These are phyloP conservation scores for Trichoderma sp. DNA, from an alignment of 2,329 filamentous ascomycete genomes.

Conservation along the genomic window DNA sequence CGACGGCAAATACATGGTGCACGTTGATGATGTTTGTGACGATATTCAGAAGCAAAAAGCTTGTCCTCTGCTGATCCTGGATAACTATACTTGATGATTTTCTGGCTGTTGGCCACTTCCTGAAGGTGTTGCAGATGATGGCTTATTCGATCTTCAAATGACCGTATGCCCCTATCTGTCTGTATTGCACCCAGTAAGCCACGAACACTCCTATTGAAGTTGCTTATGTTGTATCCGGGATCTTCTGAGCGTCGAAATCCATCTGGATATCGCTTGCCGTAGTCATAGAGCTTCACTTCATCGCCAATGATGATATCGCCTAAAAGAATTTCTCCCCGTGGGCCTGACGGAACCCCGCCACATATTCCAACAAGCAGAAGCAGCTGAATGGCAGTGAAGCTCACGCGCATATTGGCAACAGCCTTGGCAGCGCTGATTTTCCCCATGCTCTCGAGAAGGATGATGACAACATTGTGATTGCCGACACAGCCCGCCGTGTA, in stretches of 20 bases:
- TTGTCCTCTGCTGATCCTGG: conserved; percentile 30
- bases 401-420: conserved; percentile 30
- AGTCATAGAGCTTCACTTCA: conserved; percentile 30
- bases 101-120: background rate
- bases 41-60: conserved; percentile 32
- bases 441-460: conserved; percentile 28
- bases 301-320: conserved; percentile 34
- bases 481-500: conserved; percentile 26
- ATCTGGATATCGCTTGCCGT: conserved; percentile 27
- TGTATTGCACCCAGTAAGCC: conserved; percentile 26
- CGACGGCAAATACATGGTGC: conserved; percentile 13
- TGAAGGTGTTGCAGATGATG: conserved; percentile 19
- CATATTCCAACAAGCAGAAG: conserved; percentile 40
- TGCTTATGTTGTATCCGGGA: conserved; percentile 26
- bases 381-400: conserved; percentile 33
- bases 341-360: conserved; percentile 33
- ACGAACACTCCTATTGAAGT: conserved; percentile 28
- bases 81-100: conserved; percentile 24
- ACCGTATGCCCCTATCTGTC: conserved; percentile 18
- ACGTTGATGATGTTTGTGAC: conserved; percentile 31
- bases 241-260: conserved; percentile 27
- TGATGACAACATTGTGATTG: conserved; percentile 28
- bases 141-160: conserved; percentile 9
- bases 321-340: conserved; percentile 25
- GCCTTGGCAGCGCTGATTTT: conserved; percentile 29